phyloP scores from a whole-genome alignment of 805 yeast genomes.

The Kodamaea neixiangensis region DNA sequence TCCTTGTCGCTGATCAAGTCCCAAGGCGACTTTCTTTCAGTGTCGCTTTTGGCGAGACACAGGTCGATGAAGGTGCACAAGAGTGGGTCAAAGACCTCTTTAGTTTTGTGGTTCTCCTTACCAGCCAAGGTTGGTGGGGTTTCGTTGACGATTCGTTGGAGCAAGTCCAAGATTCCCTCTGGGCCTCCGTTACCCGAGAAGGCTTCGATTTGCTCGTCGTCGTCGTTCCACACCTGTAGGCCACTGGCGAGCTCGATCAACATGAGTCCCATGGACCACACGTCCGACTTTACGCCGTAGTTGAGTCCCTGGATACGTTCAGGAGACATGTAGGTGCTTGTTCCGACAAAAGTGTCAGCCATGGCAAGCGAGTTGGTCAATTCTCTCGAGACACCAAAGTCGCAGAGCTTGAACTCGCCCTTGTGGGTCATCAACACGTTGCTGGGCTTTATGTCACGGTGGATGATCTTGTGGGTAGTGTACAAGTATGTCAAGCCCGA shows the following conservation, averaged over 20 bases:
- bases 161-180: slow-evolving; percentile 83
- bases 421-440: slow-evolving; percentile 84
- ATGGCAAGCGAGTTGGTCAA: slow-evolving; percentile 77
- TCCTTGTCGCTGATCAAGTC: slow-evolving; percentile 52
- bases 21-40: slow-evolving; percentile 68
- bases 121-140: slow-evolving; percentile 69
- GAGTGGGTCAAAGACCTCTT: slow-evolving; percentile 38
- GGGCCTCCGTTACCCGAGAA: slow-evolving; percentile 48
- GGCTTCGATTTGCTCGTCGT: slow-evolving; percentile 30
- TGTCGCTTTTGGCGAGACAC: slow-evolving; percentile 73
- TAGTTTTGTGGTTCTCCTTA: slow-evolving; percentile 31
- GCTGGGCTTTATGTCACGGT: slow-evolving; percentile 94
- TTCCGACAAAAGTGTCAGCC: slow-evolving; percentile 98
- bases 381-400: slow-evolving; percentile 94
- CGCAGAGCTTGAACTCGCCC: slow-evolving; percentile 91
- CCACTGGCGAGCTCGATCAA: slow-evolving; percentile 88
- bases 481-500: slow-evolving; percentile 83
- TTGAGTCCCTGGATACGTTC: slow-evolving; percentile 95
- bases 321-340: slow-evolving; percentile 95
- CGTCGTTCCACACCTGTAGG: slow-evolving; percentile 70
- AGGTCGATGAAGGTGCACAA: slow-evolving; percentile 70
- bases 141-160: slow-evolving; percentile 93
- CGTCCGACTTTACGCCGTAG: slow-evolving; percentile 93
- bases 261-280: slow-evolving; percentile 95
- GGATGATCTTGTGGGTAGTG: slow-evolving; percentile 83